Conservation (phyloP, 345 rosid species). For the Triadica sebifera region DNA sequence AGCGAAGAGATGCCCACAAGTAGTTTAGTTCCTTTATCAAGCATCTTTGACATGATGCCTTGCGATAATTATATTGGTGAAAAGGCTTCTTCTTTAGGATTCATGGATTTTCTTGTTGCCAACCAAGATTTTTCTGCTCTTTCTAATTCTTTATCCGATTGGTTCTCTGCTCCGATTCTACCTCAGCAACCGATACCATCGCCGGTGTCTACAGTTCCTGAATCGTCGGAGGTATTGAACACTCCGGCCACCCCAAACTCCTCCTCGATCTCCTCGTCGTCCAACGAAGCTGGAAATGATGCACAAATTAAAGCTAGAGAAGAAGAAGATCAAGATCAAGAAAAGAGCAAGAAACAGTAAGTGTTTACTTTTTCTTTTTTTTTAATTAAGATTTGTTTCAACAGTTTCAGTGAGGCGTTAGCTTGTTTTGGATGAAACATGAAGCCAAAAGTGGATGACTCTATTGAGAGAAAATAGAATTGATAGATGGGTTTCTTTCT, state of each 20-base stretch:
- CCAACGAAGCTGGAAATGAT: conserved; percentile 59
- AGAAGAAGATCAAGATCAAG: conserved; percentile 43
- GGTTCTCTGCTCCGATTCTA: conserved; percentile 30
- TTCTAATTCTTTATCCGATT: conserved; percentile 48
- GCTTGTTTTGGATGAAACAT: not conserved
- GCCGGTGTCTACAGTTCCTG: conserved; percentile 43
- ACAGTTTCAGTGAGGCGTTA: not conserved
- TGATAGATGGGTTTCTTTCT: not conserved
- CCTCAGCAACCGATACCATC: conserved; percentile 34
- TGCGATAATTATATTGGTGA: conserved; percentile 24
- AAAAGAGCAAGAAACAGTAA: conserved; percentile 76
- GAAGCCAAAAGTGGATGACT: not conserved
- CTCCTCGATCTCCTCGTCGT: conserved; percentile 71
- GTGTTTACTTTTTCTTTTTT: conserved; percentile 19
- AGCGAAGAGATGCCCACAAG: conserved; percentile 42
- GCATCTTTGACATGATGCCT: conserved; percentile 61
- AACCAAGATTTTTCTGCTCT: conserved; percentile 35
- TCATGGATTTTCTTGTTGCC: conserved; percentile 55
- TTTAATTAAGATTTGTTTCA: no score
- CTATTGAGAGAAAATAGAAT: not conserved
- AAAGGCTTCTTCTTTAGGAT: conserved; percentile 30
- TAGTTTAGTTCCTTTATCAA: conserved; percentile 11
- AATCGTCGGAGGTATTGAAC: conserved; percentile 74
- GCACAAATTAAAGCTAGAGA: conserved; percentile 17
- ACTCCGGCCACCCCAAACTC: conserved; percentile 85